These are phyloP conservation scores for Baorangia bicolor DNA, from an alignment of 768 basidiomycete genomes.

Conservation along the genomic window DNA sequence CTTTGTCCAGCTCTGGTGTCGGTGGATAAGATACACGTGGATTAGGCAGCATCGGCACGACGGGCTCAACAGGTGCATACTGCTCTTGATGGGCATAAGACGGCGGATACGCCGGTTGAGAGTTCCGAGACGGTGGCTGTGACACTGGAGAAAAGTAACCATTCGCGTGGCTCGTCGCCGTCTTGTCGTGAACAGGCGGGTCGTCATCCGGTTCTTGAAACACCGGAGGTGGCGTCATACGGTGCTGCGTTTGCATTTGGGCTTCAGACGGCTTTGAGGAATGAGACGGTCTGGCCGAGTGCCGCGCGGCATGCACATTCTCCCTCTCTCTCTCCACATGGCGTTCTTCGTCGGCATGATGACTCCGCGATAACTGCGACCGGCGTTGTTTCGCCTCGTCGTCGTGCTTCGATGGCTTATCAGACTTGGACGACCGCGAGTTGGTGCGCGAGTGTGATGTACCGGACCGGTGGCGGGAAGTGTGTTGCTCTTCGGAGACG, in stretches of 20 bases:
- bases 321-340: constrained; percentile 40
- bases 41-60: not conserved
- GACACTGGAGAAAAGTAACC: constrained; percentile 9
- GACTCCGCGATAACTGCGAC: constrained; percentile 45
- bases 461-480: constrained; percentile 43
- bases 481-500: constrained; percentile 57
- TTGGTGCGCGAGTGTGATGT: constrained; percentile 52
- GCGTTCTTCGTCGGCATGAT: constrained; percentile 37
- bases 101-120: constrained; percentile 7
- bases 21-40: constrained; percentile 13
- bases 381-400: constrained; percentile 46
- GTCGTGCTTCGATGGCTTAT: constrained; percentile 38
- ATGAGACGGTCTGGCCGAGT: constrained; percentile 43
- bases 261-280: constrained; percentile 37
- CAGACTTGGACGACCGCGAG: constrained; percentile 55
- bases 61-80: constrained; percentile 12
- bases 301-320: constrained; percentile 35
- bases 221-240: constrained; percentile 28
- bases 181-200: constrained; percentile 13
- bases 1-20: constrained; percentile 22
- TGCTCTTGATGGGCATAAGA: constrained; percentile 4
- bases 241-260: constrained; percentile 29
- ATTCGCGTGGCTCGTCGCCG: constrained; percentile 4
- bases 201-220: constrained; percentile 36
- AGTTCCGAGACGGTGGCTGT: constrained; percentile 18